These are phyloP conservation scores for Orbilia brochopaga DNA, from an alignment of 2,329 filamentous ascomycete species.

Conservation along the genomic window DNA sequence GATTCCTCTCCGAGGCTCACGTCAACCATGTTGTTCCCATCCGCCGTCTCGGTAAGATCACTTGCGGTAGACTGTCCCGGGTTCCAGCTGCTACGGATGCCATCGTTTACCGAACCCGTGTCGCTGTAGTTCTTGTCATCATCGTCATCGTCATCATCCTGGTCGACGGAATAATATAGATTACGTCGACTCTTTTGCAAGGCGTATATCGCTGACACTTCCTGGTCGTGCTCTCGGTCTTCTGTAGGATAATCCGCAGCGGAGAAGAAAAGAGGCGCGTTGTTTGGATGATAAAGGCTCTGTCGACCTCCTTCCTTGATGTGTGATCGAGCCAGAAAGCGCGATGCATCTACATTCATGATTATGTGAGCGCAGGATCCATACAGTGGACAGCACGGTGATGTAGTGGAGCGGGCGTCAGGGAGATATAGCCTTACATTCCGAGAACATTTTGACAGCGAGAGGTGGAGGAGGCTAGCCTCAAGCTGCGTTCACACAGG, in stretches of 20 bases:
- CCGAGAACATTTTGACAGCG: slow-evolving; percentile 73
- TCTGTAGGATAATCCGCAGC: slow-evolving; percentile 91
- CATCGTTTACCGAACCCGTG: slow-evolving; percentile 57
- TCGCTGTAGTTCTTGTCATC: slow-evolving; percentile 53
- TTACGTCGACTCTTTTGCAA: slow-evolving; percentile 87
- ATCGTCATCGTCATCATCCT: slow-evolving; percentile 65
- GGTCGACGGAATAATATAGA: slow-evolving; percentile 68
- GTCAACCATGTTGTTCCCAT: slow-evolving; percentile 52
- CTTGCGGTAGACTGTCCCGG: slow-evolving; percentile 61
- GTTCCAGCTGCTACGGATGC: slow-evolving; percentile 71
- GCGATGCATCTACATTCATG: slow-evolving; percentile 77
- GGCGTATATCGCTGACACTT: slow-evolving; percentile 92
- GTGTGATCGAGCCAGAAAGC: slow-evolving; percentile 94
- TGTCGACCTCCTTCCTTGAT: slow-evolving; percentile 56
- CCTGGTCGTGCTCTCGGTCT: slow-evolving; percentile 84
- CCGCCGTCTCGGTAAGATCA: slow-evolving; percentile 56
- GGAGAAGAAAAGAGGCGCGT: slow-evolving; percentile 90
- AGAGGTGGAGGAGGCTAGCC: slow-evolving; percentile 23
- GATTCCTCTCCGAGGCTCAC: slow-evolving; percentile 59
- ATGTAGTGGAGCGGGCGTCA: slow-evolving; percentile 27
- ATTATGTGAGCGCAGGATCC: slow-evolving; percentile 34
- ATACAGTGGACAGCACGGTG: slow-evolving; percentile 4
- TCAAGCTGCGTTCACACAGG: not conserved
- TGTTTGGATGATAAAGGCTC: slow-evolving; percentile 55
- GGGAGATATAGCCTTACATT: slow-evolving; percentile 71